Evolutionary conservation across 768 basidiomycete genomes (phyloP), one percentile per base, ranked within the genome.

Genomic region (Baorangia bicolor): DNA sequence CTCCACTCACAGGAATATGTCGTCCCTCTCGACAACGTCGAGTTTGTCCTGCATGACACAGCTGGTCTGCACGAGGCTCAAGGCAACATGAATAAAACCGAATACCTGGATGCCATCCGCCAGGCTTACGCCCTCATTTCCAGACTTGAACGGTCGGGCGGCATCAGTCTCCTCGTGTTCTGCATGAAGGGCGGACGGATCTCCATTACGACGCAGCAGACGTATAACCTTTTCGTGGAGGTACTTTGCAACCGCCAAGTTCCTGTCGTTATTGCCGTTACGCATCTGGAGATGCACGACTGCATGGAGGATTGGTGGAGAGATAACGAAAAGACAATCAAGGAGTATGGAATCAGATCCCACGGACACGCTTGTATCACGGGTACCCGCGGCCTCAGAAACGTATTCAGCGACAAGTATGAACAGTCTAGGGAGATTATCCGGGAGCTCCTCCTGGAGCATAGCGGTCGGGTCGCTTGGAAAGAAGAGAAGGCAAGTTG

Each of bases 281-380:
- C 73, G 3, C 73, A 75, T n/a, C 57, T 73, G 47, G 74, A 74
- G 55, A 66, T 50, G 48, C 58, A 58, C 30, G 66, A 73, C 5
- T 31, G 47, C 33, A 75, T 74, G 67, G 70, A 73, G 12, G 57
- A 65, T 23, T 80, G 78, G 78, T 79, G 77, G 77, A 49, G 14
- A 37, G 53, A 64, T 37, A 79, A 79, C 56, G 62, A 74, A 35
- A 48, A 55, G 21, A 49, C 44, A 2, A 74, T 80, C 58, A 65
- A 56, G 31, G 49, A 58, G 7, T 65, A 74, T 31, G 65, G 64
- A 13, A 76, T 80, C 54, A 35, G 53, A 9, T 76, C 71, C 13
- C 53, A 63, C 21, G 76, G 70, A 3, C 70, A 75, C 30, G 76
- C 73, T 5, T 79, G 79, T 51, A 64, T 78, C 56, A 77, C 75